Evolutionary conservation across 345 rosid genomes (phyloP).

Genomic region (Sisymbrium altissimum): DNA sequence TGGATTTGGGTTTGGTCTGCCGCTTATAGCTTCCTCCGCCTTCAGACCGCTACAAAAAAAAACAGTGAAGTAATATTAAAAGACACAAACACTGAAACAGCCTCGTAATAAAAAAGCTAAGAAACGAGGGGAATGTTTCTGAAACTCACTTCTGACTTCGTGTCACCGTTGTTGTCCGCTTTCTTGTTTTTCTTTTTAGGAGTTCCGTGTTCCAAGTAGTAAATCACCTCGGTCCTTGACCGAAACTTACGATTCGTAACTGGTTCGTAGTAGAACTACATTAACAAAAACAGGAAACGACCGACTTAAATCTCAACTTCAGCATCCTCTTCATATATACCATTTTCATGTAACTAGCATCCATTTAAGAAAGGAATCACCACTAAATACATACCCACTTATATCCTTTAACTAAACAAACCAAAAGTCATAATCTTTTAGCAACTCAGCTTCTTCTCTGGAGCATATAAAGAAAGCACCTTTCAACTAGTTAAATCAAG

Average conservation of each 20-base stretch:
- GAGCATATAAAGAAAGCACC: no score
- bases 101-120: no score
- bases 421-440: no score
- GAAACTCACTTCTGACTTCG: conserved; percentile 38
- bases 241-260: conserved; percentile 34
- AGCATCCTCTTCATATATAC: background rate
- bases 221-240: conserved; percentile 36
- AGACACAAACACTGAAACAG: background rate
- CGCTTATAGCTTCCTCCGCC: conserved; percentile 26
- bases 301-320: background rate
- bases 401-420: no score
- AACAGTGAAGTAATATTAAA: background rate
- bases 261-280: conserved; percentile 42
- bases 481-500: background rate
- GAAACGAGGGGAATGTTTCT: background rate
- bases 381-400: background rate
- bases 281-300: background rate
- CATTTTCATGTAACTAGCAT: background rate
- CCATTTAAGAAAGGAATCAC: background rate
- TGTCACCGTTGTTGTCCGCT: conserved; percentile 21
- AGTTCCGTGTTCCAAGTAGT: conserved; percentile 34
- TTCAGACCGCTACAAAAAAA: conserved; percentile 37
- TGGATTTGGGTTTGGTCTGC: conserved; percentile 3
- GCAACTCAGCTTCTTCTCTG: no score
- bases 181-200: conserved; percentile 15